A percentile compares a stretch with the other conserved stretches of the same genome.
These are phyloP conservation scores for Candida quercuum DNA, from an alignment of 805 yeast genomes.

Conservation along the genomic window DNA sequence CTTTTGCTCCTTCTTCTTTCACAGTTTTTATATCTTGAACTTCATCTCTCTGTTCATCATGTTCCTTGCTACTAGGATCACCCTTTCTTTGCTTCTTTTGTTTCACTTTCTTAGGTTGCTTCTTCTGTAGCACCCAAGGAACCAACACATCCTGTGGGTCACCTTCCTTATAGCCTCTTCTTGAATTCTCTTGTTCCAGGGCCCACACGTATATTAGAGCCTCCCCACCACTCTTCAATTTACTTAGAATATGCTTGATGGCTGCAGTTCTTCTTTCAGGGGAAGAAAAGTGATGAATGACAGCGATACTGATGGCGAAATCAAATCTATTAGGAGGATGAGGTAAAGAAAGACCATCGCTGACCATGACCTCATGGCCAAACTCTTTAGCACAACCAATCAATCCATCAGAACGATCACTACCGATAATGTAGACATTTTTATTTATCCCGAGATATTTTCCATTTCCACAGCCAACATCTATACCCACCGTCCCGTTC, in stretches of 20 bases:
- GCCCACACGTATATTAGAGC: constrained; percentile 96
- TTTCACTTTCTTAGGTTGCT: constrained; percentile 31
- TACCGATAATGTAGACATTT: constrained; percentile 65
- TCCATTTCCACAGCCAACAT: constrained; percentile 97
- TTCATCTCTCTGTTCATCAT: constrained; percentile 6
- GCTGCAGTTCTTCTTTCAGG: constrained; percentile 74
- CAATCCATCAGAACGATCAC: constrained; percentile 67
- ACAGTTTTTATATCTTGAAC: constrained; percentile 3
- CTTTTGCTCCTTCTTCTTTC: constrained; percentile 7
- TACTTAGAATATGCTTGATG: constrained; percentile 58
- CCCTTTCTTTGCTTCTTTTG: constrained; percentile 24
- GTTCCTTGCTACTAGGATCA: not conserved
- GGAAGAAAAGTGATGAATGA: constrained; percentile 92
- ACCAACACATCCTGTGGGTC: constrained; percentile 92
- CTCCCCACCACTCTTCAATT: constrained; percentile 54
- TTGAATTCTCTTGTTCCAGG: constrained; percentile 77
- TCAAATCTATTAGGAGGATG: constrained; percentile 45
- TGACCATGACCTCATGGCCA: constrained; percentile 55
- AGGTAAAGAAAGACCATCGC: constrained; percentile 74
- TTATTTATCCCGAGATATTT: constrained; percentile 75
- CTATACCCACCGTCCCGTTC: constrained; percentile 70
- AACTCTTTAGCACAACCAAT: constrained; percentile 53
- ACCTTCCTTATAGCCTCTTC: constrained; percentile 88
- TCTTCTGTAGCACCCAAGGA: constrained; percentile 83
- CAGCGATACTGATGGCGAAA: constrained; percentile 94